phyloP scores from a whole-genome alignment of 345 rosid genomes.

The Camelina hispida region DNA sequence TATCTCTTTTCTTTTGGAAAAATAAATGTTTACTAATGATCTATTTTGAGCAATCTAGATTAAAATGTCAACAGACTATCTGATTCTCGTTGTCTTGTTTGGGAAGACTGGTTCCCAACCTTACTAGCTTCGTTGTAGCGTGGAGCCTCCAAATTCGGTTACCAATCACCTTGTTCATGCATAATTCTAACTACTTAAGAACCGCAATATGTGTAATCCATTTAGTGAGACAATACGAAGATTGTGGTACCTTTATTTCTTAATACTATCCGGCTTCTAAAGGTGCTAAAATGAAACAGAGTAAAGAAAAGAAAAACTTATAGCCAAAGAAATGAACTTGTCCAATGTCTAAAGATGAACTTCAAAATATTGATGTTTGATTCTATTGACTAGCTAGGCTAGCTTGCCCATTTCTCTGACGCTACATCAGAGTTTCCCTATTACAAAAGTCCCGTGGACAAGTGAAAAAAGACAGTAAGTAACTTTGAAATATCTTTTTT shows the following conservation, averaged over 20 bases:
- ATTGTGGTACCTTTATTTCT: neutral
- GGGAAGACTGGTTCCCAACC: no score
- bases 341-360: neutral
- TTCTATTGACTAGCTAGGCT: slow-evolving; percentile 6
- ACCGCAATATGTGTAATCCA: no score
- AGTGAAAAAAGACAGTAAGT: neutral
- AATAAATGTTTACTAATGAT: no score
- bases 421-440: slow-evolving; percentile 28
- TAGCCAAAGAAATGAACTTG: neutral
- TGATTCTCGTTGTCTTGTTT: no score
- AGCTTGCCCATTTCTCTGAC: neutral
- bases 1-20: no score
- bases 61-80: no score
- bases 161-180: no score
- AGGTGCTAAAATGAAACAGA: neutral
- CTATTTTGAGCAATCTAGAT: no score
- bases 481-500: neutral
- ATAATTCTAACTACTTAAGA: no score
- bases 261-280: neutral
- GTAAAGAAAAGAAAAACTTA: neutral
- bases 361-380: slow-evolving; percentile 17
- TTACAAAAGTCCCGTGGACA: slow-evolving; percentile 22
- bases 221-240: no score
- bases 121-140: no score
- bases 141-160: no score